Base-by-base conservation (phyloP, 2,329 filamentous ascomycete species). In the Aspergillus candidus region DNA sequence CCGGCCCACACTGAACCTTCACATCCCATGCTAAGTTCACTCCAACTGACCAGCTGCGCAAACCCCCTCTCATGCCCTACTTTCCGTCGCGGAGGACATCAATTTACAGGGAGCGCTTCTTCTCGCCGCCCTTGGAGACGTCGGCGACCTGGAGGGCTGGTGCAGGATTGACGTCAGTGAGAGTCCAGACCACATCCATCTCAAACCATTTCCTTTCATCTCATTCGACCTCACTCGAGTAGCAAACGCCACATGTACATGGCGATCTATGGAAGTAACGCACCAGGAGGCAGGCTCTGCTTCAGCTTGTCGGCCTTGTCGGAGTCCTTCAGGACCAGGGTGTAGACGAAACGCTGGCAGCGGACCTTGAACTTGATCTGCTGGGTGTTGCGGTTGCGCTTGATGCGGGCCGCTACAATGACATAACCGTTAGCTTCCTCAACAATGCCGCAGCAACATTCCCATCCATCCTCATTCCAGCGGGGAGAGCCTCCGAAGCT, bases 311-410 rank as follows among this genome's bases (percentile, higher is more conserved):
- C 93, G 75, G 91, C 94, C 88, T 97, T 97, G 72, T 96, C 93
- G 69, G 83, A 82, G 78, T 98, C 93, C 84, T 95, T 96, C 67
- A 98, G 84, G 72, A 94, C 87, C 65, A 98, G 84, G 63, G 93
- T 96, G 86, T 98, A 98, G 63, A 98, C 80, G 80, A 93, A 84
- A 69, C 84, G 83, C 72, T 88, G 80, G 86, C 93, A 97, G 75
- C 93, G 88, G 82, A 98, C 91, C 88, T 98, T 98, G 89, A 98
- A 97, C 86, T 98, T 98, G 84, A 93, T 90, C 80, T 91, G 84
- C 72, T 84, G 81, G 69, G 78, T 77, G 77, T 86, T 84, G 75
- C 83, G 85, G 83, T 84, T 94, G 82, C 94, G 93, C 89, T 97
- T 91, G 80, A 91, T 88, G 73, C 86, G 84, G 69, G 86, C 86